Evolutionary conservation across 345 rosid species (phyloP).

Genomic region (Anastatica hierochuntica): DNA sequence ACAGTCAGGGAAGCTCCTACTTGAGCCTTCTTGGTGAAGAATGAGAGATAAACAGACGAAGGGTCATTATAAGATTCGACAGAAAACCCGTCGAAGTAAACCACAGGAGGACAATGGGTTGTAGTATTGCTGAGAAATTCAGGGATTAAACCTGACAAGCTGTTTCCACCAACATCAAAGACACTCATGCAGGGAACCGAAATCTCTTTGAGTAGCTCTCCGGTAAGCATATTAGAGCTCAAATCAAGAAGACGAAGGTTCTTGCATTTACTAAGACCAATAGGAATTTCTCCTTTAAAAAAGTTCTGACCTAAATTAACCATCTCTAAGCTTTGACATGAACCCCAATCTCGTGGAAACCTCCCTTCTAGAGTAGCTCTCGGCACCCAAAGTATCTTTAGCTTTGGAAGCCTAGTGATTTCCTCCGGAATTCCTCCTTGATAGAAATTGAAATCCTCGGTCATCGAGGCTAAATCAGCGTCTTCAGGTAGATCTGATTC

Average conservation of each 20-base stretch:
- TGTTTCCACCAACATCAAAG: constrained; percentile 65
- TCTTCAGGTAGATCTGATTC: constrained; percentile 23
- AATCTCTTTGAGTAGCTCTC: constrained; percentile 46
- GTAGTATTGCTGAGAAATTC: constrained; percentile 30
- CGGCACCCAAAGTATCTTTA: constrained; percentile 83
- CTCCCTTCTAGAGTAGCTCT: constrained; percentile 60
- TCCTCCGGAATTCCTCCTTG: constrained; percentile 61
- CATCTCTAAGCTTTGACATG: constrained; percentile 69
- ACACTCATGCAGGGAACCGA: constrained; percentile 74
- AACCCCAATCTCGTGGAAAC: constrained; percentile 58
- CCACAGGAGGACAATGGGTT: constrained; percentile 34
- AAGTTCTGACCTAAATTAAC: constrained; percentile 67
- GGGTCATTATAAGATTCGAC: constrained; percentile 21
- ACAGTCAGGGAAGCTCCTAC: constrained; percentile 24
- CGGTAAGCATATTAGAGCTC: constrained; percentile 52
- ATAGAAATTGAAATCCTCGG: constrained; percentile 66
- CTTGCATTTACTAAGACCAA: constrained; percentile 44
- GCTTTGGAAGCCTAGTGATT: constrained; percentile 51
- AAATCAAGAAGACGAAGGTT: constrained; percentile 64
- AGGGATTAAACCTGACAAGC: constrained; percentile 64
- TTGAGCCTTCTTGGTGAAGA: constrained; percentile 37
- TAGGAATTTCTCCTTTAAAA: constrained; percentile 50
- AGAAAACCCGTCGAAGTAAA: constrained; percentile 26
- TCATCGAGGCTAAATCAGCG: constrained; percentile 28
- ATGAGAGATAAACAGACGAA: constrained; percentile 46